Base-by-base conservation (phyloP, 257 asterid species). In the Solanum verrucosum region DNA sequence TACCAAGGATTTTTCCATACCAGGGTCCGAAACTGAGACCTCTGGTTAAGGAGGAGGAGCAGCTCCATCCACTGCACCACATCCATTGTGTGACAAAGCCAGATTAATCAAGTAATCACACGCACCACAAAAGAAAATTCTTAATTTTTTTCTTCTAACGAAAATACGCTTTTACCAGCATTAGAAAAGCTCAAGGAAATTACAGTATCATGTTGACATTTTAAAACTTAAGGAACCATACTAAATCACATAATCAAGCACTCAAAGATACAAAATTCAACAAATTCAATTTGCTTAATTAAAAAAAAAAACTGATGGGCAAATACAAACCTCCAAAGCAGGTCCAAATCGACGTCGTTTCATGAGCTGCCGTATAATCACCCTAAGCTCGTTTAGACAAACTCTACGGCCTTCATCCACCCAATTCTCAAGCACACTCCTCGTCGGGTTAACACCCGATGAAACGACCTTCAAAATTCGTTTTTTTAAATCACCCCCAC, bases 401-500 rank as follows among this genome's bases (percentile, higher is more conserved):
- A 90, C 74, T 18, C 46, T 60, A 49, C 90, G 81, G 77, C 93
- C 92, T 82, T 72, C 89, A 12, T 91, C 88, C 46, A 88, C 86
- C 92, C 91, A 90, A 83, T 87, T 88, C 90, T 89, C 90, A 65
- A 91, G 92, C 75, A 88, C 87, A 40, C 60, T 42, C 40, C 59
- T 56, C 23, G 63, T 16, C 63, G 63, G 63, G 63, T 52, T 52
- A 86, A 84, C 84, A 71, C 86, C 73, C 29, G 88, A 84, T 60
- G 59, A 60, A 3, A 73, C 87, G 1, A 84, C 79, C 88, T 90
- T 87, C 46, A 88, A 75, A 82, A 90, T 49, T 49, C 86, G 63
- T 73, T 25, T 86, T 75, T 46, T 46, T 8, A 88, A 87, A 10
- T 42, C 84, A 44, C n/a, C 35, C 18, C 85, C 27, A 27, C 40